These are phyloP conservation scores for Trifolium pratense DNA, from an alignment of 306 rosid species.

Conservation along the genomic window DNA sequence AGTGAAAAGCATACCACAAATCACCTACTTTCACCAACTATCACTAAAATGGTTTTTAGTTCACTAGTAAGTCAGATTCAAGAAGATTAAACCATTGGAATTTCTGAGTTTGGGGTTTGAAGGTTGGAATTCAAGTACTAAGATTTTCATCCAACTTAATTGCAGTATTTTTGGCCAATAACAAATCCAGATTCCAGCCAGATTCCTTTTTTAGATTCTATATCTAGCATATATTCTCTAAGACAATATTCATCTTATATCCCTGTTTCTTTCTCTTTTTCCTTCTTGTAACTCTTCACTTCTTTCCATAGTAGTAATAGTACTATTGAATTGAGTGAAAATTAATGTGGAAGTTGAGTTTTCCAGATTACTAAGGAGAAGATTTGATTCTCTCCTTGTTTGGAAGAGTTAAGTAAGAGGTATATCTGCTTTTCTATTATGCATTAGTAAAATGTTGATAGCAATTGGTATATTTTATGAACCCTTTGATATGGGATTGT, in stretches of 20 bases:
- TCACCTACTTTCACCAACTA: neutral
- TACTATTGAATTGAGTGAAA: neutral
- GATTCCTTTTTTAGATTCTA: neutral
- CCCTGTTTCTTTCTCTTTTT: neutral
- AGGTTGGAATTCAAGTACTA: neutral
- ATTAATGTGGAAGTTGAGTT: neutral
- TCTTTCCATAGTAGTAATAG: neutral
- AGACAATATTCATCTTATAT: neutral
- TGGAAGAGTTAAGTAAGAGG: slow-evolving; percentile 1
- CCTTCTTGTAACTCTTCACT: neutral
- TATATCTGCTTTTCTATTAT: neutral
- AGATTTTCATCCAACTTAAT: neutral
- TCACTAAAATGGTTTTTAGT: neutral
- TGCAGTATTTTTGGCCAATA: slow-evolving; percentile 1
- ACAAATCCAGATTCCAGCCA: neutral
- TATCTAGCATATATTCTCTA: neutral
- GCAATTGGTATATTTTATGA: slow-evolving; percentile 35
- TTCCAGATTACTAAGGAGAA: neutral
- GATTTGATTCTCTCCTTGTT: neutral
- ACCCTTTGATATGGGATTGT: slow-evolving; percentile 2
- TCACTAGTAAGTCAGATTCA: neutral
- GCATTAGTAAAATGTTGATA: slow-evolving; percentile 2
- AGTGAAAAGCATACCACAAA: slow-evolving; percentile 34
- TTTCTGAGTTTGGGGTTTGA: slow-evolving; percentile 22
- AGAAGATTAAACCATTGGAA: neutral